Base-by-base conservation (phyloP, 2,329 filamentous ascomycete genomes). In the Aaosphaeria arxii region DNA sequence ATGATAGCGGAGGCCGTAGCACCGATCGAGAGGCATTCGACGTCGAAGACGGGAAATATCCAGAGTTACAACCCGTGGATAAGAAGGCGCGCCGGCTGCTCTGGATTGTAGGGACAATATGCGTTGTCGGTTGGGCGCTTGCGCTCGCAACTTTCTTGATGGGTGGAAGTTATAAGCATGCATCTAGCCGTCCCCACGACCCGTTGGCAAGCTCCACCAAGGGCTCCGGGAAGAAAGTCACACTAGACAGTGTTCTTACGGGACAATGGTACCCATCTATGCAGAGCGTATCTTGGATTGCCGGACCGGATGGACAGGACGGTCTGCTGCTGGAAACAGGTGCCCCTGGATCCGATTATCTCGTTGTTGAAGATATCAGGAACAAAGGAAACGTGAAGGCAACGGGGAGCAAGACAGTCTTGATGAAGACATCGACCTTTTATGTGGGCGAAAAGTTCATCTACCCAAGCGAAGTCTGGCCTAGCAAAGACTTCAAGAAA, bases 341-440 rank as follows among this genome's bases (percentile, higher is more conserved):
- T 44, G 81, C 77, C 1, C 62, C 59, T n/a, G 83, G 79, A 5
- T 84, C 9, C 24, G 41, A 89, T 59, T 97, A 87, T 60, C 74
- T 99, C 46, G 82, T 94, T 1, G 89, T 96, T 1, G 88, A 96
- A 66, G 90, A 97, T 68, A 86, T 99, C 45, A 83, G 85, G 48
- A 79, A 77, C 43, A 74, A 78, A 48, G 66, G 59, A 29, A 61
- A 57, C 29, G 53, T 53, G n/a, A 51, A 50, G 3, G 72, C 73
- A 3, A 70, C 75, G 5, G 71, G 75, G 40, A 74, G 78, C 44
- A 81, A 82, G 46, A 85, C 79, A 54, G 88, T 85, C 0, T 74
- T 99, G 60, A 95, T 99, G 84, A 82, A 89, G 69, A 69, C 80
- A 9, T 64, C 74, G 0, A 71, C 65, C 39, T 90, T 99, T 60